These are phyloP conservation scores for Leishmania tropica DNA, from an alignment of 208 protist genomes.

Conservation along the genomic window DNA sequence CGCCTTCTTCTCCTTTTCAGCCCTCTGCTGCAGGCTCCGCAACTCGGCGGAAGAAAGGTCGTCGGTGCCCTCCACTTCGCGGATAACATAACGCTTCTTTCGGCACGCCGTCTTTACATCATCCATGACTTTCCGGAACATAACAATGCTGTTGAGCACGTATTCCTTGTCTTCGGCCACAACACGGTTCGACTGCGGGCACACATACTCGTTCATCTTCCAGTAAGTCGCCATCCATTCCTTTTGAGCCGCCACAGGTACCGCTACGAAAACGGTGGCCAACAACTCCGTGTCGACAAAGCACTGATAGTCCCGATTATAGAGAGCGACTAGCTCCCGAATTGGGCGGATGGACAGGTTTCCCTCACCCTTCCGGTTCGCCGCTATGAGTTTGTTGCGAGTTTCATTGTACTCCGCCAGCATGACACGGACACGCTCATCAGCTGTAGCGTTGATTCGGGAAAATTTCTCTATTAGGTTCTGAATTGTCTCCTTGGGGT, in stretches of 20 bases:
- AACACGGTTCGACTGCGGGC: slow-evolving; percentile 80
- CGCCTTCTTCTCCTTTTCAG: slow-evolving; percentile 80
- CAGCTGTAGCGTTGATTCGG: slow-evolving; percentile 63
- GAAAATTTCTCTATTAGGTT: slow-evolving; percentile 76
- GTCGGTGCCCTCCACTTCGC: slow-evolving; percentile 76
- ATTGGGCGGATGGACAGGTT: slow-evolving; percentile 87
- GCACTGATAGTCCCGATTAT: slow-evolving; percentile 65
- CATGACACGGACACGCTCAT: slow-evolving; percentile 82
- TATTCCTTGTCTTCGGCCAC: slow-evolving; percentile 91
- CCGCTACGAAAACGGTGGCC: slow-evolving; percentile 85
- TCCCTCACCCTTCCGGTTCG: slow-evolving; percentile 70
- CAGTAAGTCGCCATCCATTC: slow-evolving; percentile 87
- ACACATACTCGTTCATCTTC: slow-evolving; percentile 84
- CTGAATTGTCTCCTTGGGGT: slow-evolving; percentile 80
- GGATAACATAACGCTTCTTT: slow-evolving; percentile 78
- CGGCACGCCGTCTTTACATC: slow-evolving; percentile 83
- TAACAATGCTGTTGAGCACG: slow-evolving; percentile 88
- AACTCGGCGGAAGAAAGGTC: slow-evolving; percentile 69
- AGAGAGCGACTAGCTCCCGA: slow-evolving; percentile 72
- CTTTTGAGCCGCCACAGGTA: slow-evolving; percentile 63
- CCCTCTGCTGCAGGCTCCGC: slow-evolving; percentile 71
- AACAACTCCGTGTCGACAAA: slow-evolving; percentile 89
- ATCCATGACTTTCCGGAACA: slow-evolving; percentile 86
- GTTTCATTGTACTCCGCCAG: slow-evolving; percentile 89
- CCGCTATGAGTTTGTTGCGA: slow-evolving; percentile 70